Base-by-base conservation (phyloP, 192 early-diverging fungal genomes). In the Cladochytrium replicatum region DNA sequence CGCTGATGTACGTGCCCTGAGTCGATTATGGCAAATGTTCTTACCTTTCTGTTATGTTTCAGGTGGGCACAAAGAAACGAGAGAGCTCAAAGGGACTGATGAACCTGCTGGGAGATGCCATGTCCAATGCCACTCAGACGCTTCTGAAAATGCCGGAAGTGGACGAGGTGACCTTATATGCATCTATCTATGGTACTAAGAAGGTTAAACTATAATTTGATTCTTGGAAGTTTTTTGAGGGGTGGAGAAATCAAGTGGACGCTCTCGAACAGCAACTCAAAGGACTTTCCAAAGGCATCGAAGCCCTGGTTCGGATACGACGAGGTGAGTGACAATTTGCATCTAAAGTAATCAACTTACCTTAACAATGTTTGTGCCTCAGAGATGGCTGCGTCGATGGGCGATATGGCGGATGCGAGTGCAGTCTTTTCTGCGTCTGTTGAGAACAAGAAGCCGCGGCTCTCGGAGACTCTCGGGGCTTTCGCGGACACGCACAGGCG, bases 221-320 rank as follows among this genome's bases (percentile, higher is more conserved):
- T 28, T 34, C 13, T 11, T 43, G 15, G 22, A 13, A 17, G 34
- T 37, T 43, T 5, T 13, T 8, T 28, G n/a, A 11, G 3, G 15
- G 17, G n/a, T 21, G n/a, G 17, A 21, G 5, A 15, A 3, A 5
- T 21, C 40, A 4, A 13, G 17, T 3, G 17, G 40, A 41, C 40
- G 3, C 13, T 4, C 38, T 53, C 32, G 83, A 88, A 60, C 81
- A 83, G 69, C 87, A 81, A 75, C 83, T 94, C 50, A 77, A 81
- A 26, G 93, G 91, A 53, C 80, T 91, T 54, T 87, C 85, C 29
- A 82, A 87, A 43, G 75, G 73, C n/a, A 73, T 93, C 44, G 61
- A 80, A 21, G 69, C 80, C 2, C 69, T 97, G 34, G 77, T 81
- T 1, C 70, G 71, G 0, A 71, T 78, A 34, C n/a, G n/a, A n/a